These are phyloP conservation scores for Yamadazyma sp. DNA, from an alignment of 805 yeast genomes.

Conservation along the genomic window DNA sequence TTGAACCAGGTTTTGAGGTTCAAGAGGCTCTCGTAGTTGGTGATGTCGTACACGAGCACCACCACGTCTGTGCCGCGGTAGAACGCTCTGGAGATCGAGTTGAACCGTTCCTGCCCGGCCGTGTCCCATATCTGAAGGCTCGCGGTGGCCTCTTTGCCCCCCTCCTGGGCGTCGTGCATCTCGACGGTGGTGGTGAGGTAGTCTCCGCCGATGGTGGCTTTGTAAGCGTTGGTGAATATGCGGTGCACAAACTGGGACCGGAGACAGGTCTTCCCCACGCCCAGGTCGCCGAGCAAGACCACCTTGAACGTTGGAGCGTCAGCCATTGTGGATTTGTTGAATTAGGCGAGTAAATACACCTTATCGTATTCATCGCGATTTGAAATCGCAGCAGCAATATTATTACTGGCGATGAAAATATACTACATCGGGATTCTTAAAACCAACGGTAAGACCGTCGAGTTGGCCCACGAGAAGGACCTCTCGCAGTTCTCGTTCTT, in stretches of 20 bases:
- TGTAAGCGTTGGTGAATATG: constrained; percentile 53
- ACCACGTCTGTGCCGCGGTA: constrained; percentile 61
- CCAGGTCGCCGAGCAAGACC: constrained; percentile 57
- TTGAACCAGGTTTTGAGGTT: constrained; percentile 48
- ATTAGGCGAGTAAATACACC: neutral
- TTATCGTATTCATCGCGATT: neutral
- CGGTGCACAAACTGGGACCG: constrained; percentile 56
- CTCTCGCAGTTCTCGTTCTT: constrained; percentile 85
- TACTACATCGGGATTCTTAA: constrained; percentile 87
- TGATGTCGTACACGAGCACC: constrained; percentile 52
- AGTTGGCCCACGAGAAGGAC: constrained; percentile 78
- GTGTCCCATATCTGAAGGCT: constrained; percentile 57
- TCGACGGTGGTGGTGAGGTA: constrained; percentile 43
- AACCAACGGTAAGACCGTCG: constrained; percentile 60
- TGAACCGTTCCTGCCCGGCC: constrained; percentile 48
- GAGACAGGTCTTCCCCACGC: constrained; percentile 60
- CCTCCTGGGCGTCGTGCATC: neutral
- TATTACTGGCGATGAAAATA: constrained; percentile 71
- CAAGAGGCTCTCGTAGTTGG: constrained; percentile 51
- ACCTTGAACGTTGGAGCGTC: constrained; percentile 45
- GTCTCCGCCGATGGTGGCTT: constrained; percentile 62
- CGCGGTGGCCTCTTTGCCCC: neutral
- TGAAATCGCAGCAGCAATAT: constrained; percentile 3
- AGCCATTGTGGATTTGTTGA: neutral
- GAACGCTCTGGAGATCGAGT: constrained; percentile 52